A percentile compares a stretch with the other conserved stretches of the same genome.
phyloP scores from a whole-genome alignment of 2,329 filamentous ascomycete species.

The Macroventuria anomochaeta region DNA sequence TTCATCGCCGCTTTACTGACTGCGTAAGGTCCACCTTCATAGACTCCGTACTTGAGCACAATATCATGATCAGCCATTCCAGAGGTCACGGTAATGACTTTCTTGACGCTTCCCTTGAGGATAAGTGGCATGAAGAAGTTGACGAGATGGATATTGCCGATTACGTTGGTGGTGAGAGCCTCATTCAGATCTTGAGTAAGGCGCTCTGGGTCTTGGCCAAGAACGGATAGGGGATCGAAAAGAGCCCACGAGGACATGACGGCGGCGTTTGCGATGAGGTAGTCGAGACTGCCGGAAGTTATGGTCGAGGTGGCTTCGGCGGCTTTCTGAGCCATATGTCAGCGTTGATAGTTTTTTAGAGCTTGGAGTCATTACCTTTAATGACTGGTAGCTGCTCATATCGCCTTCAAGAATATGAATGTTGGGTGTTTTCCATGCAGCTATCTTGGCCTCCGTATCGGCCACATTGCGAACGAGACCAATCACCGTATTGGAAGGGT shows the following conservation, averaged over 20 bases:
- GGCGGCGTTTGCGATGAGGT: neutral
- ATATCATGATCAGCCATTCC: conserved; percentile 46
- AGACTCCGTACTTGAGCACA: conserved; percentile 29
- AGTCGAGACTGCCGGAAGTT: neutral
- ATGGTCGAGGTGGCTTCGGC: neutral
- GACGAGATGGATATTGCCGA: conserved; percentile 40
- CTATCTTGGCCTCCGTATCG: neutral
- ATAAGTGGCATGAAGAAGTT: conserved; percentile 54
- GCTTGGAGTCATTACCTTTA: too few relatives aligned
- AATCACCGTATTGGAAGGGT: neutral
- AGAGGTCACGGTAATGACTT: conserved; percentile 51
- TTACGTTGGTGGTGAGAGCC: conserved; percentile 38
- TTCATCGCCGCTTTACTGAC: conserved; percentile 53
- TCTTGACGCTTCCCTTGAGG: conserved; percentile 49
- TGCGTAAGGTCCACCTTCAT: conserved; percentile 42
- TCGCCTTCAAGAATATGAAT: neutral
- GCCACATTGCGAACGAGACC: neutral
- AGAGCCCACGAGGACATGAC: neutral
- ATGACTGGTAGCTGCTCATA: neutral
- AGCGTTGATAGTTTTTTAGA: neutral
- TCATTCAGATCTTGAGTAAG: conserved; percentile 19
- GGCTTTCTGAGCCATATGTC: neutral
- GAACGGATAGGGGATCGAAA: neutral
- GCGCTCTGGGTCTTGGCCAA: neutral
- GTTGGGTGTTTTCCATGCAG: neutral